Percentiles rank a stretch among this genome's conserved stretches.
phyloP scores from a whole-genome alignment of 768 basidiomycete species.

The Neoboletus brunneissimus region DNA sequence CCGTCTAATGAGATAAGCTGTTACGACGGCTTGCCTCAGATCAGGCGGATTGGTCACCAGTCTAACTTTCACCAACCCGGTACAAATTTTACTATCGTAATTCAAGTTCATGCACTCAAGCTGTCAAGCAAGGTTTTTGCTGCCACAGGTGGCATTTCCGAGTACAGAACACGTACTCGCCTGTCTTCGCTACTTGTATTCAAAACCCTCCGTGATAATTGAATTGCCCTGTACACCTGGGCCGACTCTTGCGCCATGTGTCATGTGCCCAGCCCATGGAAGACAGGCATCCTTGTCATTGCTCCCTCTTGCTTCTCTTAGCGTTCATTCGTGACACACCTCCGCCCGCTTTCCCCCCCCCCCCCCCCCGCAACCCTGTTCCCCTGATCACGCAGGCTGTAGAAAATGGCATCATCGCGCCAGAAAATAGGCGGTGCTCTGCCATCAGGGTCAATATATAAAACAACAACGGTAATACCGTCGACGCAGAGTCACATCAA shows the following conservation, averaged over 20 bases:
- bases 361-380: conserved; percentile 45
- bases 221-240: conserved; percentile 8
- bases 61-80: too few relatives aligned
- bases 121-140: too few relatives aligned
- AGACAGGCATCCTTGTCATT: neutral
- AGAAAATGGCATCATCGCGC: conserved; percentile 80
- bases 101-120: too few relatives aligned
- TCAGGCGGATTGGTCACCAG: too few relatives aligned
- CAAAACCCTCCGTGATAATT: neutral
- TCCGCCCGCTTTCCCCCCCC: neutral
- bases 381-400: conserved; percentile 60
- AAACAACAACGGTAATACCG: conserved; percentile 81
- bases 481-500: conserved; percentile 47
- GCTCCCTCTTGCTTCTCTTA: conserved; percentile 1
- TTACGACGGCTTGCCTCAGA: too few relatives aligned
- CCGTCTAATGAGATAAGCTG: too few relatives aligned
- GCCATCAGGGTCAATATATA: conserved; percentile 73
- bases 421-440: conserved; percentile 86
- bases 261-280: conserved; percentile 3
- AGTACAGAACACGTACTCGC: too few relatives aligned
- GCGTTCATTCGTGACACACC: neutral
- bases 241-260: neutral
- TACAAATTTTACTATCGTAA: too few relatives aligned
- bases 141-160: too few relatives aligned
- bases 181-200: neutral